Percentiles rank a stretch among this genome's conserved stretches.
phyloP scores from a whole-genome alignment of 2,329 filamentous ascomycete species.

The Talaromyces sp. region DNA sequence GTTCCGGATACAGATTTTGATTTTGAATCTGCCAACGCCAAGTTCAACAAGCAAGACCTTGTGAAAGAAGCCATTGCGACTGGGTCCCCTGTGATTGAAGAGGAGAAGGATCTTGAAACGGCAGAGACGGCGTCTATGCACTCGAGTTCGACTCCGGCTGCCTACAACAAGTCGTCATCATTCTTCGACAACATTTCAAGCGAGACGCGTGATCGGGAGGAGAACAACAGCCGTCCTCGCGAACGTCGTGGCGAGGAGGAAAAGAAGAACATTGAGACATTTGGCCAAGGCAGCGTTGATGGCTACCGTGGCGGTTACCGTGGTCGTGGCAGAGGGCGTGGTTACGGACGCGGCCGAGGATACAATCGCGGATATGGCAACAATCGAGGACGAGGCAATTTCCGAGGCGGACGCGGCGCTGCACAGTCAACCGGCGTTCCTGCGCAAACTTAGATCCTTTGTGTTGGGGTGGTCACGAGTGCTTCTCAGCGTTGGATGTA shows the following conservation, averaged over 20 bases:
- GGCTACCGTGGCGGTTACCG: slow-evolving; percentile 76
- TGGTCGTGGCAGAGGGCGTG: slow-evolving; percentile 59
- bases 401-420: slow-evolving; percentile 32
- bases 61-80: slow-evolving; percentile 82
- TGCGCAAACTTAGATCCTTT: slow-evolving; percentile 22
- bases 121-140: slow-evolving; percentile 25
- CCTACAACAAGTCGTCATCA: slow-evolving; percentile 82
- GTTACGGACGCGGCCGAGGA: slow-evolving; percentile 45
- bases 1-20: slow-evolving; percentile 90
- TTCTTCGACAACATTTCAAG: slow-evolving; percentile 99
- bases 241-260: slow-evolving; percentile 92
- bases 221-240: slow-evolving; percentile 62
- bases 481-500: not conserved
- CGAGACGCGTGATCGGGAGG: slow-evolving; percentile 82
- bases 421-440: slow-evolving; percentile 36
- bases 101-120: slow-evolving; percentile 46
- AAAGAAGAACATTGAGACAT: slow-evolving; percentile 94
- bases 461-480: not conserved
- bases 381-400: slow-evolving; percentile 33
- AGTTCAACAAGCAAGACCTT: slow-evolving; percentile 82
- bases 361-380: slow-evolving; percentile 40
- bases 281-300: slow-evolving; percentile 93
- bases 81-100: slow-evolving; percentile 60
- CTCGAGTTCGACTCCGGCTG: slow-evolving; percentile 37
- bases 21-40: slow-evolving; percentile 79